Evolutionary conservation across 345 rosid genomes (phyloP).

Genomic region (Salix koriyanagi): DNA sequence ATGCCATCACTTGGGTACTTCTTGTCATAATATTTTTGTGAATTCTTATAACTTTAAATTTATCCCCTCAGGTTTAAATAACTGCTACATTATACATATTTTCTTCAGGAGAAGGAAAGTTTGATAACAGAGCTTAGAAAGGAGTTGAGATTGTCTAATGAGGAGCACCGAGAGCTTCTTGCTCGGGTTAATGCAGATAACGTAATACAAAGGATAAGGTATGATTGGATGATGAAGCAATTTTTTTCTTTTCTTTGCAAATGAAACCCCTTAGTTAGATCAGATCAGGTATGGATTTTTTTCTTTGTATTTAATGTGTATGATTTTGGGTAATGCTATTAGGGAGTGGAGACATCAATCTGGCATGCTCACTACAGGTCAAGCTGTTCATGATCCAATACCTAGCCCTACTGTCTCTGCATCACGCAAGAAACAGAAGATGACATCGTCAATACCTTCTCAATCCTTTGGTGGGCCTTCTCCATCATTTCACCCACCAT

Average conservation of each 20-base stretch:
- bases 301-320: conserved; percentile 6
- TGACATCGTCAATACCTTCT: conserved; percentile 46
- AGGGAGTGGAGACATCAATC: conserved; percentile 94
- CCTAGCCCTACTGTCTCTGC: conserved; percentile 80
- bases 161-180: conserved; percentile 88
- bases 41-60: conserved; percentile 19
- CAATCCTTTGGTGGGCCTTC: conserved; percentile 59
- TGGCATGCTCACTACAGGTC: conserved; percentile 45
- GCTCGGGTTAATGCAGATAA: conserved; percentile 71
- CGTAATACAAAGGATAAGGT: conserved; percentile 66
- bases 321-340: conserved; percentile 17
- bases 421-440: conserved; percentile 74
- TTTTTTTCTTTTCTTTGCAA: neutral
- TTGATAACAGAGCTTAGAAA: conserved; percentile 79
- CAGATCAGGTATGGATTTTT: conserved; percentile 5
- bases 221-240: conserved; percentile 15
- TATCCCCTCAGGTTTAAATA: conserved; percentile 32
- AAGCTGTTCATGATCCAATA: conserved; percentile 52
- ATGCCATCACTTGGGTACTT: conserved; percentile 89
- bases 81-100: conserved; percentile 29
- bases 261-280: neutral
- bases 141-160: conserved; percentile 74
- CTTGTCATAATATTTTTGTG: conserved; percentile 8
- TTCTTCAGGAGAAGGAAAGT: conserved; percentile 81
- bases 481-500: conserved; percentile 56